Evolutionary conservation across 768 basidiomycete genomes (phyloP).

Genomic region (Rubroboletus satanas): DNA sequence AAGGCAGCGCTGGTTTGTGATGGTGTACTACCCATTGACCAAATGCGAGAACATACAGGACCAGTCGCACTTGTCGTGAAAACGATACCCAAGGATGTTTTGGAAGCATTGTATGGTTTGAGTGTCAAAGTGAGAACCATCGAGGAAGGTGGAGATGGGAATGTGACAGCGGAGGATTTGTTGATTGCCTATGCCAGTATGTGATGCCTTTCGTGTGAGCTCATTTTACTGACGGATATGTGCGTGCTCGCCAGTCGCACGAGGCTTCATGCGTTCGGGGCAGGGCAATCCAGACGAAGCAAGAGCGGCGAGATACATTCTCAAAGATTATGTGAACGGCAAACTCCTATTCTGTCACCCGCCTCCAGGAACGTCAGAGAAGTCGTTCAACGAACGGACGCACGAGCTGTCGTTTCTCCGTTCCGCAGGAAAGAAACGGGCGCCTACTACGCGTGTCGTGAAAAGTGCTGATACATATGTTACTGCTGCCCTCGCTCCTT

Average conservation of each 20-base stretch:
- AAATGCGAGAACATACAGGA: slow-evolving; percentile 89
- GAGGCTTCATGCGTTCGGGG: slow-evolving; percentile 89
- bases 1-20: slow-evolving; percentile 96
- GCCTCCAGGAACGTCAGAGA: slow-evolving; percentile 66
- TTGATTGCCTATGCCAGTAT: slow-evolving; percentile 89
- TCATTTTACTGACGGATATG: slow-evolving; percentile 14
- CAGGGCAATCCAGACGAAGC: slow-evolving; percentile 98
- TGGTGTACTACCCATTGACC: slow-evolving; percentile 96
- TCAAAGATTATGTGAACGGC: slow-evolving; percentile 97
- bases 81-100: slow-evolving; percentile 72
- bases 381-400: slow-evolving; percentile 71
- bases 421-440: slow-evolving; percentile 77
- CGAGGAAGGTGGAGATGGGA: slow-evolving; percentile 85
- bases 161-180: slow-evolving; percentile 72
- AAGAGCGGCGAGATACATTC: slow-evolving; percentile 82
- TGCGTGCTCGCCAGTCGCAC: slow-evolving; percentile 59
- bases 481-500: slow-evolving; percentile 13
- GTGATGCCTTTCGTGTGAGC: slow-evolving; percentile 31
- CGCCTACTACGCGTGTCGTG: slow-evolving; percentile 80
- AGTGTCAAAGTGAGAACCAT: slow-evolving; percentile 55
- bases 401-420: slow-evolving; percentile 57
- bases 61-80: slow-evolving; percentile 75
- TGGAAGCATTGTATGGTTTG: slow-evolving; percentile 91
- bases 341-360: slow-evolving; percentile 88
- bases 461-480: slow-evolving; percentile 85